These are phyloP conservation scores for Paragyromitra xinjiangensis DNA, from an alignment of 495 filamentous ascomycete species.

Conservation along the genomic window DNA sequence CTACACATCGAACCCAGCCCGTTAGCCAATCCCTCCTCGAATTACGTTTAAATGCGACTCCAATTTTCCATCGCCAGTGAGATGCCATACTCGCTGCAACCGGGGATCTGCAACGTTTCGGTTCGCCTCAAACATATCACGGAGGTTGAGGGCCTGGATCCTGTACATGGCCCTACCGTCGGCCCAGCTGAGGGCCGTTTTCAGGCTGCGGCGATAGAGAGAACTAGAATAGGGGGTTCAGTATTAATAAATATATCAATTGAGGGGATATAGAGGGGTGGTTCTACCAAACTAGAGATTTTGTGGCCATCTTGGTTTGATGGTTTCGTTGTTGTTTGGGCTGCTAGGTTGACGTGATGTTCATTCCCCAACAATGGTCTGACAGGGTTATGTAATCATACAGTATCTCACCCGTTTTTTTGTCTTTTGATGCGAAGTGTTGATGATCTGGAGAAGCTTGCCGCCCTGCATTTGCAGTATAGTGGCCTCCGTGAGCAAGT, in stretches of 20 bases:
- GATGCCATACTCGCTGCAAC: conserved; percentile 76
- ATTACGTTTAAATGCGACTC: neutral
- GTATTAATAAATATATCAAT: neutral
- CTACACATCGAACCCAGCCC: neutral
- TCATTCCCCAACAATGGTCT: conserved; percentile 30
- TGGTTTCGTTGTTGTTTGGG: conserved; percentile 30
- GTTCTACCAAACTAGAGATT: conserved; percentile 53
- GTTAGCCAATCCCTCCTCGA: conserved; percentile 20
- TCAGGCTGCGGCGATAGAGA: conserved; percentile 90
- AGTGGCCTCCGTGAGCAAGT: neutral
- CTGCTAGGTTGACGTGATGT: conserved; percentile 36
- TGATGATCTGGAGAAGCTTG: neutral
- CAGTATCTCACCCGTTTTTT: conserved; percentile 16
- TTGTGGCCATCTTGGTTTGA: conserved; percentile 51
- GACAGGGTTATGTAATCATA: conserved; percentile 39
- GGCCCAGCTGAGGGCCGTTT: conserved; percentile 92
- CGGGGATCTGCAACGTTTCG: conserved; percentile 83
- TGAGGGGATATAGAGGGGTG: neutral
- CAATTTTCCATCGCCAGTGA: neutral
- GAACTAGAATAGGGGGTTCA: conserved; percentile 66
- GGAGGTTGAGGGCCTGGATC: conserved; percentile 93
- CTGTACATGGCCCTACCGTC: conserved; percentile 92
- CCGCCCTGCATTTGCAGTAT: neutral
- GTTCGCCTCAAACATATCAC: conserved; percentile 94
- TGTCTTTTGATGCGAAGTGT: neutral